These are phyloP conservation scores for Yamadazyma sp. DNA, from an alignment of 1,139 yeast species.

Conservation along the genomic window DNA sequence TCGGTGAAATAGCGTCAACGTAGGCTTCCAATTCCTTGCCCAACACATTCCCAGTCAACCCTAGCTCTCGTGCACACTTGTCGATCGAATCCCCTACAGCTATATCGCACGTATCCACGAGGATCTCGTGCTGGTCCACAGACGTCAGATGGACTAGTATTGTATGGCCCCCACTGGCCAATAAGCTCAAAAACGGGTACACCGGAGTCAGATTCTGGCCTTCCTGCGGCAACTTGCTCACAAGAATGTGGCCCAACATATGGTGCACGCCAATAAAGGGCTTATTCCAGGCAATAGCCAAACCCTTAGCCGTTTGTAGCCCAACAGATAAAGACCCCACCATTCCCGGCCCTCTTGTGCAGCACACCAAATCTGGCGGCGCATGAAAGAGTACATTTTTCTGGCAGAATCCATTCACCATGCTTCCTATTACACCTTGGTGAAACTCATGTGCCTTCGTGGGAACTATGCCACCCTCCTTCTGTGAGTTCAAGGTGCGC, in stretches of 20 bases:
- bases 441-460: slow-evolving; percentile 83
- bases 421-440: slow-evolving; percentile 45
- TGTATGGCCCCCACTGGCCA: slow-evolving; percentile 96
- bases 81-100: slow-evolving; percentile 95
- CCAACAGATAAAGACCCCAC: slow-evolving; percentile 84
- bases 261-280: slow-evolving; percentile 93
- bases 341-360: slow-evolving; percentile 98
- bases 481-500: slow-evolving; percentile 63
- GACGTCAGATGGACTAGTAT: slow-evolving; percentile 72
- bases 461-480: slow-evolving; percentile 86
- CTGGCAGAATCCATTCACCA: slow-evolving; percentile 27
- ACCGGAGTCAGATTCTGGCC: slow-evolving; percentile 44
- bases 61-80: slow-evolving; percentile 86
- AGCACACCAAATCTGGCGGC: slow-evolving; percentile 78
- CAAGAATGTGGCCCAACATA: slow-evolving; percentile 87
- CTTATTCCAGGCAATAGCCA: slow-evolving; percentile 70
- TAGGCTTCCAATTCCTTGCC: slow-evolving; percentile 78
- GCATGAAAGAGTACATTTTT: slow-evolving; percentile 24
- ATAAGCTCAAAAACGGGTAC: slow-evolving; percentile 77
- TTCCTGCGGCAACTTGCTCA: slow-evolving; percentile 53
- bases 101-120: slow-evolving; percentile 78
- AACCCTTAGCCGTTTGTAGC: slow-evolving; percentile 80
- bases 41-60: slow-evolving; percentile 76
- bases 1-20: slow-evolving; percentile 34
- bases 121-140: slow-evolving; percentile 63